Conservation (phyloP, 306 rosid genomes). For the Vigna reflexopilosa region DNA sequence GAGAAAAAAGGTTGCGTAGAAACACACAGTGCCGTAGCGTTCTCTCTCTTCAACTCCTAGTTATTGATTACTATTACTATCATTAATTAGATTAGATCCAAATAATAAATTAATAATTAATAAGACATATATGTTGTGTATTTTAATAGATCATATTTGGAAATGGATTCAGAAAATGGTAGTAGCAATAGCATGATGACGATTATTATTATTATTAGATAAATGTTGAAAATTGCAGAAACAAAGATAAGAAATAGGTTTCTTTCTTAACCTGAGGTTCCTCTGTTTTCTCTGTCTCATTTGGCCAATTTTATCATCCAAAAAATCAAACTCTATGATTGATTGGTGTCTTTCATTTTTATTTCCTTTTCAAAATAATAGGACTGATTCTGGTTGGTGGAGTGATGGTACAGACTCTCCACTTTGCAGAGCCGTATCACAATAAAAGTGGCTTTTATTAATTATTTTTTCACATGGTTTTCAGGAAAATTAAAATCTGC, state of each 20-base stretch:
- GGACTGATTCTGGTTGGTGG: constrained; percentile 26
- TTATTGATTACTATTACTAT: not conserved
- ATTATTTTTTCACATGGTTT: not conserved
- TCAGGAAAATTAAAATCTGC: not conserved
- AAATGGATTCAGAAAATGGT: not conserved
- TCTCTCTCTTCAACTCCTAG: constrained; percentile 43
- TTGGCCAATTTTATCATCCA: constrained; percentile 22
- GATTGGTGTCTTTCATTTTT: constrained; percentile 43
- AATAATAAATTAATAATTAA: not conserved
- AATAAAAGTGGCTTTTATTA: not conserved
- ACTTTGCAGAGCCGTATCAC: not conserved
- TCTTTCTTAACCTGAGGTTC: constrained; percentile 13
- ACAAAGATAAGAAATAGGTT: constrained; percentile 2
- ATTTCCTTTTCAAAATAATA: not conserved
- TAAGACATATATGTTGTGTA: not conserved
- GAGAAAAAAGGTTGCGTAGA: constrained; percentile 57
- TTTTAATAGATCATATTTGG: constrained; percentile 24
- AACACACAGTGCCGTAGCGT: constrained; percentile 51
- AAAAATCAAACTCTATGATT: constrained; percentile 20
- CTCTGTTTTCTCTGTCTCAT: constrained; percentile 5
- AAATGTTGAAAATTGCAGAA: constrained; percentile 34
- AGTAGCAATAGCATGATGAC: not conserved
- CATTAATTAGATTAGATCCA: not conserved
- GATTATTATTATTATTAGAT: not conserved
- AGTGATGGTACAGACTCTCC: not conserved